Percentiles rank a stretch among this genome's conserved stretches.
These are phyloP conservation scores for Vanrija sp. DNA, from an alignment of 1,284 basidiomycete species.

Conservation along the genomic window DNA sequence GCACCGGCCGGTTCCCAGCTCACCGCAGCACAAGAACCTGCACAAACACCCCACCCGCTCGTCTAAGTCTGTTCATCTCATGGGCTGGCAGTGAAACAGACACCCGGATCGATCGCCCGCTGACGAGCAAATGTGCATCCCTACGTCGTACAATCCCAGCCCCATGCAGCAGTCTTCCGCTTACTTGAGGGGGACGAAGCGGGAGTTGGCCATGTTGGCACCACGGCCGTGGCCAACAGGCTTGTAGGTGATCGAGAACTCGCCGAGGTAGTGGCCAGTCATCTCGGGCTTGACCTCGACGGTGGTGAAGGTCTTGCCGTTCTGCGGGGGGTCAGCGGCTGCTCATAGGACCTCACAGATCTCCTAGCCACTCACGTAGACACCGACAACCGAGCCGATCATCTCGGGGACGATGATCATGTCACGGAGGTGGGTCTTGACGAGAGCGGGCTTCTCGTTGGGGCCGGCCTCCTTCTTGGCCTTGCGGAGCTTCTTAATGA, in stretches of 20 bases:
- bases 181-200: slow-evolving; percentile 63
- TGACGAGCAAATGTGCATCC: slow-evolving; percentile 20
- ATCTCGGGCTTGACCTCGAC: slow-evolving; percentile 99
- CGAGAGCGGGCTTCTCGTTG: slow-evolving; percentile 96
- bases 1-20: too few species aligned
- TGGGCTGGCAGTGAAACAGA: too few species aligned
- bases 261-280: slow-evolving; percentile 98
- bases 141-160: slow-evolving; percentile 29
- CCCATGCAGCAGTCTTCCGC: slow-evolving; percentile 4
- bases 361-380: slow-evolving; percentile 61
- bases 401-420: slow-evolving; percentile 99
- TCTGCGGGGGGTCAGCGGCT: slow-evolving; percentile 29
- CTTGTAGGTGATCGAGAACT: slow-evolving; percentile 88
- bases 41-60: too few species aligned
- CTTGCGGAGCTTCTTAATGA: slow-evolving; percentile 99
- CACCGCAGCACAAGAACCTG: too few species aligned
- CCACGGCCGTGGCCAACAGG: slow-evolving; percentile 99
- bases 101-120: neutral
- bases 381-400: slow-evolving; percentile 94
- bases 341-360: too few species aligned
- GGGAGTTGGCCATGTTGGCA: slow-evolving; percentile 62
- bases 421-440: slow-evolving; percentile 99
- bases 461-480: slow-evolving; percentile 98
- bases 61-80: too few species aligned
- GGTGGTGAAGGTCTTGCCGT: slow-evolving; percentile 80